Conservation (phyloP, 139 green algal genomes). For the Auxenochlorella protothecoides region DNA sequence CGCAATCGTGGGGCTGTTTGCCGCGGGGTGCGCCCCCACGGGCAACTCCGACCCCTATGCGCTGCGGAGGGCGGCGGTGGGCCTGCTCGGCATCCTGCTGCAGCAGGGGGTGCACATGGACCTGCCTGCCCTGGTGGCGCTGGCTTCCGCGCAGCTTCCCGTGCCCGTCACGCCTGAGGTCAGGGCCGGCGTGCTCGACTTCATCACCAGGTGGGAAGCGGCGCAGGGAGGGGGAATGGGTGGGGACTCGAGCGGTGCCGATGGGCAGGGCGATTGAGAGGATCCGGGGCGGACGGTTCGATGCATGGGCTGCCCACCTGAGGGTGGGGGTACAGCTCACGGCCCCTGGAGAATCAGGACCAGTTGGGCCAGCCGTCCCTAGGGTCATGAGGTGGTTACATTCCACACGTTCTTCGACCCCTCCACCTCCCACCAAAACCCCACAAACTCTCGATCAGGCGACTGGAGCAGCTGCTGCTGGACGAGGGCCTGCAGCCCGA, state of each 20-base stretch:
- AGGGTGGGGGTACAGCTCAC: neutral
- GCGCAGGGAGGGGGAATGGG: too few species aligned
- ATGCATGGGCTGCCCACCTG: neutral
- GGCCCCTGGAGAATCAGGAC: too few species aligned
- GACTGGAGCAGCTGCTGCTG: slow-evolving; percentile 89
- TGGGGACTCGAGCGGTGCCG: too few species aligned
- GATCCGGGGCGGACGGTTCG: neutral
- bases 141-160: slow-evolving; percentile 64
- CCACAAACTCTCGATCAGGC: slow-evolving; percentile 5
- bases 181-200: slow-evolving; percentile 23
- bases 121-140: slow-evolving; percentile 40
- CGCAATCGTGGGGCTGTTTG: slow-evolving; percentile 87
- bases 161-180: slow-evolving; percentile 41
- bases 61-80: slow-evolving; percentile 84
- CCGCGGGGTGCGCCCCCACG: slow-evolving; percentile 70
- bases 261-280: too few species aligned
- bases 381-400: too few species aligned
- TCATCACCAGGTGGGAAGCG: slow-evolving; percentile 9
- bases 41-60: slow-evolving; percentile 86
- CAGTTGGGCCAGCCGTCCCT: too few species aligned
- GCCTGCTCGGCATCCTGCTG: slow-evolving; percentile 38
- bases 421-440: neutral
- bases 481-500: slow-evolving; percentile 55
- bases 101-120: slow-evolving; percentile 35
- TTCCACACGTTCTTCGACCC: too few species aligned